Conservation (phyloP, 805 yeast species). For the Kuraishia cidri region DNA sequence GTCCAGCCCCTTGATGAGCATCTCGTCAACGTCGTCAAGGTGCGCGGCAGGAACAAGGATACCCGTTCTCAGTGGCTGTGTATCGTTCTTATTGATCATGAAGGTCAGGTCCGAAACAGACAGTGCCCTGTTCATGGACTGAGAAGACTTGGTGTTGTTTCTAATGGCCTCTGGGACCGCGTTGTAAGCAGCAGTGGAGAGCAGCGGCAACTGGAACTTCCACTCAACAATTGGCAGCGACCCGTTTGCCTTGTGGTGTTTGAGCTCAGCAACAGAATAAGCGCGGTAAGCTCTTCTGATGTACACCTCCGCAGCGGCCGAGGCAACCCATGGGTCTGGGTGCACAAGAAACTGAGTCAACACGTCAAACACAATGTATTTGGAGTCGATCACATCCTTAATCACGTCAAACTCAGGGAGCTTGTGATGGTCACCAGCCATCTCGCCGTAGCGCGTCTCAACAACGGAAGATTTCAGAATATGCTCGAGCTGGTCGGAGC, state of each 20-base stretch:
- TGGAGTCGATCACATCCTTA: constrained; percentile 91
- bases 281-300: constrained; percentile 96
- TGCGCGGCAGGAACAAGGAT: constrained; percentile 72
- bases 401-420: constrained; percentile 75
- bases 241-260: constrained; percentile 44
- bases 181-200: constrained; percentile 64
- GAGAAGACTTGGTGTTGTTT: constrained; percentile 22
- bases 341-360: constrained; percentile 84
- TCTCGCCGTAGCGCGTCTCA: constrained; percentile 82
- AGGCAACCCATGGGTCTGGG: constrained; percentile 77
- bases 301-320: constrained; percentile 96
- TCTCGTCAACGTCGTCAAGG: constrained; percentile 85
- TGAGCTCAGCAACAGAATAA: constrained; percentile 74
- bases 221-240: constrained; percentile 69
- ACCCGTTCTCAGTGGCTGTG: constrained; percentile 76
- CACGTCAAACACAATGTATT: constrained; percentile 93
- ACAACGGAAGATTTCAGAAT: constrained; percentile 79
- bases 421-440: constrained; percentile 59
- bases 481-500: constrained; percentile 96
- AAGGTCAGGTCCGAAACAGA: constrained; percentile 90
- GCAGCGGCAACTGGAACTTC: constrained; percentile 79
- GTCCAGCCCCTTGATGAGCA: constrained; percentile 67
- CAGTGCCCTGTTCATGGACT: constrained; percentile 70
- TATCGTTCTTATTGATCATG: constrained; percentile 60
- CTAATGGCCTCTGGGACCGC: constrained; percentile 45